Evolutionary conservation across 768 basidiomycete genomes (phyloP).

Genomic region (Trametes coccinea): DNA sequence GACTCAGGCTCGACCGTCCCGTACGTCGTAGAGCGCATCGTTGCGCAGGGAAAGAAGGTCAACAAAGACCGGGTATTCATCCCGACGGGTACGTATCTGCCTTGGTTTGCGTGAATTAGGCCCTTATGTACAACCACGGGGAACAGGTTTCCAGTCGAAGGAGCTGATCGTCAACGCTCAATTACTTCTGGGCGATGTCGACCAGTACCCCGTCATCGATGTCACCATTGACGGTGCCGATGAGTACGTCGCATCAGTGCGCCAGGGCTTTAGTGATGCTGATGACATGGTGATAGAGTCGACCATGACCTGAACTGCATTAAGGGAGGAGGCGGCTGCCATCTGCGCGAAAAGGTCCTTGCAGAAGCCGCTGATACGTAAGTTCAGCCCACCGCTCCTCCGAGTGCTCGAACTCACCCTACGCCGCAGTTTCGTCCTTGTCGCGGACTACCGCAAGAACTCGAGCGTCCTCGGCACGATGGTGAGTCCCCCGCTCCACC

Average conservation of each 20-base stretch:
- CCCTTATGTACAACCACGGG: too few relatives aligned
- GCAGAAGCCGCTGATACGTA: constrained; percentile 92
- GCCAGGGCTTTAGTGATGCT: too few relatives aligned
- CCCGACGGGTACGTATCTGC: constrained; percentile 62
- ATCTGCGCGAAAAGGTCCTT: constrained; percentile 94
- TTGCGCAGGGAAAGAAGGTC: constrained; percentile 71
- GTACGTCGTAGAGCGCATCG: constrained; percentile 94
- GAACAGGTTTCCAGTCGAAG: constrained; percentile 87
- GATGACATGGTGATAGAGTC: constrained; percentile 53
- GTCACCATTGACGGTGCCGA: constrained; percentile 99
- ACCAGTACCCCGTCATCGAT: constrained; percentile 86
- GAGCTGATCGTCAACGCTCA: constrained; percentile 85
- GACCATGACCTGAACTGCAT: constrained; percentile 87
- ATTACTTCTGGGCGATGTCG: constrained; percentile 82
- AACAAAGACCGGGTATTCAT: constrained; percentile 88
- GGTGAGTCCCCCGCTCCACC: constrained; percentile 49
- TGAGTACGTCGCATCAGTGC: constrained; percentile 60
- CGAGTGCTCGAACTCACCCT: constrained; percentile 3
- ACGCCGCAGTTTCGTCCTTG: constrained; percentile 69
- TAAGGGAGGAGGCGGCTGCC: constrained; percentile 97
- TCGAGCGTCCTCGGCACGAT: constrained; percentile 76
- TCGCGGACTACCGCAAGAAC: constrained; percentile 97
- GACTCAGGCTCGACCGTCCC: constrained; percentile 86
- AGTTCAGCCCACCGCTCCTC: constrained; percentile 27
- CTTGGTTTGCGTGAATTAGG: not conserved